Conservation (phyloP, 257 asterid genomes). For the Solanum medicagineum region DNA sequence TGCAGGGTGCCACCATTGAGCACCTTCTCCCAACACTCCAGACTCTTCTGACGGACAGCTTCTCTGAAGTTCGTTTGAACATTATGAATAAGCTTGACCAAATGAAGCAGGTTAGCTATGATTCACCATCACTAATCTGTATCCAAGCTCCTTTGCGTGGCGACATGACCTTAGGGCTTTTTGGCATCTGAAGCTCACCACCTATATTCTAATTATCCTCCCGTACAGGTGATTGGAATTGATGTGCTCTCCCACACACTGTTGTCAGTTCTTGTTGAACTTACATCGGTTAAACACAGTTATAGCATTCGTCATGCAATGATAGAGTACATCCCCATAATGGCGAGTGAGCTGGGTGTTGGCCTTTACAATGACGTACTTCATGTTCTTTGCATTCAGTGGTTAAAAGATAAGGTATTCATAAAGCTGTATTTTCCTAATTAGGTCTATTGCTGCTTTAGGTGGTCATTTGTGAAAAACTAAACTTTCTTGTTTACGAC, state of each 20-base stretch:
- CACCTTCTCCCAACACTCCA: constrained; percentile 77
- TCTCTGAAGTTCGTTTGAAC: constrained; percentile 65
- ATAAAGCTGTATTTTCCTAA: neutral
- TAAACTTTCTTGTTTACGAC: neutral
- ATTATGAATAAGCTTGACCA: constrained; percentile 79
- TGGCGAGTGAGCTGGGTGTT: constrained; percentile 52
- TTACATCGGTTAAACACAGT: constrained; percentile 42
- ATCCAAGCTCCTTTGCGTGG: neutral
- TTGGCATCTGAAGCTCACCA: neutral
- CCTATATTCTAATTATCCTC: neutral
- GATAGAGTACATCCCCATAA: constrained; percentile 38
- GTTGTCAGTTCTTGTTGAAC: constrained; percentile 52
- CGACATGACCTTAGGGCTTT: neutral
- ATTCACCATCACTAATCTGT: neutral
- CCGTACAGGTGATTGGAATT: constrained; percentile 54
- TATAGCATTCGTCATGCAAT: constrained; percentile 60
- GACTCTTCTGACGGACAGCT: constrained; percentile 71
- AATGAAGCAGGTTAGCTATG: constrained; percentile 53
- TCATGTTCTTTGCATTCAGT: constrained; percentile 65
- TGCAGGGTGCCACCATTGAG: constrained; percentile 62
- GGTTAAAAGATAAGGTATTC: constrained; percentile 55
- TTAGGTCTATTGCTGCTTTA: neutral
- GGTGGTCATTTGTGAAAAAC: neutral
- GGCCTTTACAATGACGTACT: constrained; percentile 54
- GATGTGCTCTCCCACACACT: constrained; percentile 51